Evolutionary conservation across 768 basidiomycete species (phyloP), one percentile per base, ranked within the genome.

Genomic region (Trametes coccinea): DNA sequence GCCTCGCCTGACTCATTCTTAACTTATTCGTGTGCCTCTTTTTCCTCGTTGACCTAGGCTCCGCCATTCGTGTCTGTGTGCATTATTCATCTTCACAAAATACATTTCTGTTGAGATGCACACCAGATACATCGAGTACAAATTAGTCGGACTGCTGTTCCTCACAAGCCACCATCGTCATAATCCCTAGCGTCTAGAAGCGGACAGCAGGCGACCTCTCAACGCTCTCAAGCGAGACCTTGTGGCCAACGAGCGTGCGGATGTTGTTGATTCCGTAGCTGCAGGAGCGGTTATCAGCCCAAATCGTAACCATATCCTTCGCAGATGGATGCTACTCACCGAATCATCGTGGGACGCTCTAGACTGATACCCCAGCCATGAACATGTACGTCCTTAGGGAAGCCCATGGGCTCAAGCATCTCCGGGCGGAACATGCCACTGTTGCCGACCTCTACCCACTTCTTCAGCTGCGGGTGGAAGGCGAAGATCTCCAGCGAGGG

Each of bases 391-490:
- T 95, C 95, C 66, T 92, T 90, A 0, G 97, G 97, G 72, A 98
- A 88, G 34, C 97, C 97, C 95, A 98, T 98, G 6, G 97, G 95
- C 73, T 95, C 95, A 34, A 99, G 80, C 96, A 99, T 98, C 74
- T 99, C 97, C 3, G 97, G 97, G 37, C 97, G 86, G 87, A 99
- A 99, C 92, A 99, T 96, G 27, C 97, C 97, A 71, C 94, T 96
- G 77, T 98, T 98, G 39, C 96, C 96, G 34, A 98, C 93, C 75
- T 98, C 96, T 39, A 98, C 95, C 94, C 95, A 97, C 69, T 91
- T 90, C 73, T 91, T 81, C 41, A 98, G 83, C 75, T 88, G 84
- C 41, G 95, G 93, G 70, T 99, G 97, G 84, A 95, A 99, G 31
- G 95, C 95, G 76, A 98, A 99, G 62, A 99, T 96, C 77, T 99